A percentile compares a stretch with the other conserved stretches of the same genome.
Evolutionary conservation across 176 grass and related monocot genomes (phyloP).

Genomic region (Saccharum spontaneum): DNA sequence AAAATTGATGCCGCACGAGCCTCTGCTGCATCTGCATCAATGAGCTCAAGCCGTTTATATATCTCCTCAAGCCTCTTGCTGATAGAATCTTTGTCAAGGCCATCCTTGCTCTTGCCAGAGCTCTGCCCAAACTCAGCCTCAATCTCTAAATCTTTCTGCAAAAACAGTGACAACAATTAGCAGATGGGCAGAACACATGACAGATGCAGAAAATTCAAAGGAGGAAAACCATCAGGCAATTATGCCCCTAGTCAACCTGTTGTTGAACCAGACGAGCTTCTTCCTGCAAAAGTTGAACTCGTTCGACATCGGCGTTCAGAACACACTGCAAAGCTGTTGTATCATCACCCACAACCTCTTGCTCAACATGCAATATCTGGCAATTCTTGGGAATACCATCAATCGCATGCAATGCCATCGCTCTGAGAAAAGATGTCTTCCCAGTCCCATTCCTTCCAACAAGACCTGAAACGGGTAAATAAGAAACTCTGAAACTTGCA

Average conservation of each 20-base stretch:
- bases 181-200: slow-evolving; percentile 11
- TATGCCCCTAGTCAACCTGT: slow-evolving; percentile 46
- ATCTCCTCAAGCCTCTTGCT: slow-evolving; percentile 85
- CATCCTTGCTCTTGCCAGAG: slow-evolving; percentile 41
- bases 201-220: neutral
- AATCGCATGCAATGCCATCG: slow-evolving; percentile 90
- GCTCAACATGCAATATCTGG: slow-evolving; percentile 97
- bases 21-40: slow-evolving; percentile 90
- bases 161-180: slow-evolving; percentile 38
- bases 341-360: slow-evolving; percentile 87
- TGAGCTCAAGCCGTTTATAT: slow-evolving; percentile 93
- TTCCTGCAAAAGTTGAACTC: slow-evolving; percentile 79
- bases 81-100: slow-evolving; percentile 71
- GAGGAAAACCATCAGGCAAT: neutral
- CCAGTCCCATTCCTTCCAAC: slow-evolving; percentile 97
- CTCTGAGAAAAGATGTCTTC: slow-evolving; percentile 94
- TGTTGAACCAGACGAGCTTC: slow-evolving; percentile 66
- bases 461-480: slow-evolving; percentile 63
- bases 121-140: slow-evolving; percentile 70
- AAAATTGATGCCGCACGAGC: slow-evolving; percentile 94
- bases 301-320: slow-evolving; percentile 80
- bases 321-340: slow-evolving; percentile 89
- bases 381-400: slow-evolving; percentile 98
- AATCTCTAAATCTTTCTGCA: slow-evolving; percentile 90
- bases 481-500: neutral